These are phyloP conservation scores for Amborella trichopoda DNA, from an alignment of 164 flowering plant genomes.

Conservation along the genomic window DNA sequence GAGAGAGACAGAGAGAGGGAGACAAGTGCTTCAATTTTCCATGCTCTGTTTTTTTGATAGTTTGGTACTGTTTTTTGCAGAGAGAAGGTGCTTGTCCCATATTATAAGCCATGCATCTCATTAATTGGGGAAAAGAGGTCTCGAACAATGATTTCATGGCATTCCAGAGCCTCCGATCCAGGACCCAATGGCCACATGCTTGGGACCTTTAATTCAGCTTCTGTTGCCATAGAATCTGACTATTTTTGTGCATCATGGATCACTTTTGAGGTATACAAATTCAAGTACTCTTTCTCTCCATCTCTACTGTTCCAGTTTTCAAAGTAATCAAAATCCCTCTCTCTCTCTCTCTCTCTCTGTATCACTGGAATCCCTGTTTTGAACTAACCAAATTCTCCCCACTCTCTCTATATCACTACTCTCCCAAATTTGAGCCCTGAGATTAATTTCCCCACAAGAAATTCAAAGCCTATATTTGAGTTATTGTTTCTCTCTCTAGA, in stretches of 20 bases:
- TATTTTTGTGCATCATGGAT: constrained; percentile 66
- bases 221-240: constrained; percentile 55
- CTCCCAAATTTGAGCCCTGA: no score
- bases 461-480: no score
- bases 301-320: no score
- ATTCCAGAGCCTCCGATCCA: constrained; percentile 53
- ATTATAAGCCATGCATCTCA: constrained; percentile 64
- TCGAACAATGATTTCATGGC: constrained; percentile 48
- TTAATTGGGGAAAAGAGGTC: constrained; percentile 39
- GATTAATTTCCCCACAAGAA: no score
- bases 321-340: no score
- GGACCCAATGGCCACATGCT: constrained; percentile 23
- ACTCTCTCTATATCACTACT: no score
- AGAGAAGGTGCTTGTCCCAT: constrained; percentile 59
- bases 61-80: constrained; percentile 23
- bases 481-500: no score
- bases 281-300: not conserved
- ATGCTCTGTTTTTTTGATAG: not conserved
- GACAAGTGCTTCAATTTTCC: no score
- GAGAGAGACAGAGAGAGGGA: no score
- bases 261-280: constrained; percentile 45
- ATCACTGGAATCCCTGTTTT: no score
- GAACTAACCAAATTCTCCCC: no score
- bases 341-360: no score
- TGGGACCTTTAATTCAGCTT: constrained; percentile 55